Base-by-base conservation (phyloP, 192 early-diverging fungal species). In the Thoreauomyces humboldtii region DNA sequence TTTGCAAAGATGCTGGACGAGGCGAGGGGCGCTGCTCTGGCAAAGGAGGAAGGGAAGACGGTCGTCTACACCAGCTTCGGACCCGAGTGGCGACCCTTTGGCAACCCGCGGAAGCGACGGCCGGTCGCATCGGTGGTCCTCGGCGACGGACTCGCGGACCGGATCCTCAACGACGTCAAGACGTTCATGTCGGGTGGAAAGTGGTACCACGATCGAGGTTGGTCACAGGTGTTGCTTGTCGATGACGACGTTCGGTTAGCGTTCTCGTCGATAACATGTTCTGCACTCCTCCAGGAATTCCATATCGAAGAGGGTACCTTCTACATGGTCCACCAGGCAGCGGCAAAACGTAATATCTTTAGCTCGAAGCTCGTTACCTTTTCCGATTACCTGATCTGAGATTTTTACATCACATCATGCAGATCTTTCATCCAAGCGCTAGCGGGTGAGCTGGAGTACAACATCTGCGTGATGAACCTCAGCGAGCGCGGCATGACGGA, bases 51-150 rank as follows among this genome's bases (percentile, higher is more conserved):
- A 55, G 96, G 96, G 21, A 94, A 95, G 59, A 97, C 92, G 2
- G 96, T 98, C 28, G 83, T 98, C 42, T 97, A 94, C 75, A 94
- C 94, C 1, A 90, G 87, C 37, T 96, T 87, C 78, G 96, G 96
- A 0, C 89, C 92, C 5, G 96, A 98, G 62, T 98, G 96, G 96
- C 78, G 94, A 56, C 92, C 92, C 1, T 97, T 98, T 80, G 96
- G 96, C 2, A 78, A 91, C 62, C 96, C 96, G 9, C 78, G 96
- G 38, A 28, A 89, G 86, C 35, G 92, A 89, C 6, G 89, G 88
- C 70, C 70, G 2, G 31, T 81, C 21, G 67, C 59, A 12, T 71
- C 63, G 22, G 80, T 81, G 2, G 78, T 83, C 2, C 62, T 83
- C 50, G 70, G 71, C 33, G 67, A 61, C 12, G 68, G 71, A 22